These are phyloP conservation scores for Bipolaris victoriae DNA, from an alignment of 2,329 filamentous ascomycete species.

Conservation along the genomic window DNA sequence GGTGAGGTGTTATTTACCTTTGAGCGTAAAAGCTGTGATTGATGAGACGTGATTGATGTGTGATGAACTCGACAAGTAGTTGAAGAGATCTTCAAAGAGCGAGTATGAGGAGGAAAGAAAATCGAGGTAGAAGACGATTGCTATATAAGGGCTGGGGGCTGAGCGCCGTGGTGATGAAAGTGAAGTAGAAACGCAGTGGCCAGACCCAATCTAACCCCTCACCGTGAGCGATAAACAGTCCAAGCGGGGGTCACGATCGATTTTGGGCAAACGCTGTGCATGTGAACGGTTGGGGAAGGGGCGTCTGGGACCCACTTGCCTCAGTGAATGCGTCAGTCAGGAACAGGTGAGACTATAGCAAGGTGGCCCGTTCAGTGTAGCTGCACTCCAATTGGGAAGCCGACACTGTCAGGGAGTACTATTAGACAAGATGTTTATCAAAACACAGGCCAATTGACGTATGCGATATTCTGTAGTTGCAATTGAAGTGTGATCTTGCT, in stretches of 20 bases:
- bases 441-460: not conserved
- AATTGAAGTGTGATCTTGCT: not conserved
- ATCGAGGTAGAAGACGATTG: too few species aligned
- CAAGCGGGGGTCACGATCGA: not conserved
- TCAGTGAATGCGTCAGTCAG: not conserved
- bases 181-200: conserved; percentile 1
- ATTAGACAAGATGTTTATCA: not conserved
- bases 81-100: too few species aligned
- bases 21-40: not conserved
- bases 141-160: not conserved
- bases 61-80: too few species aligned
- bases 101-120: not conserved
- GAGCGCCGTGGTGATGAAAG: conserved; percentile 4
- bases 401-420: not conserved
- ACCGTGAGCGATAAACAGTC: not conserved
- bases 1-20: not conserved
- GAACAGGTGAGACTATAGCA: not conserved
- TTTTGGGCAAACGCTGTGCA: not conserved
- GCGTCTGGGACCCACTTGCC: not conserved
- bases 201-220: not conserved
- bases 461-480: not conserved
- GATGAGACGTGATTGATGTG: not conserved
- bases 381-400: not conserved
- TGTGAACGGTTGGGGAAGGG: not conserved
- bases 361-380: not conserved